These are phyloP conservation scores for Cryptococcus depauperatus DNA, from an alignment of 1,284 basidiomycete genomes.

Conservation along the genomic window DNA sequence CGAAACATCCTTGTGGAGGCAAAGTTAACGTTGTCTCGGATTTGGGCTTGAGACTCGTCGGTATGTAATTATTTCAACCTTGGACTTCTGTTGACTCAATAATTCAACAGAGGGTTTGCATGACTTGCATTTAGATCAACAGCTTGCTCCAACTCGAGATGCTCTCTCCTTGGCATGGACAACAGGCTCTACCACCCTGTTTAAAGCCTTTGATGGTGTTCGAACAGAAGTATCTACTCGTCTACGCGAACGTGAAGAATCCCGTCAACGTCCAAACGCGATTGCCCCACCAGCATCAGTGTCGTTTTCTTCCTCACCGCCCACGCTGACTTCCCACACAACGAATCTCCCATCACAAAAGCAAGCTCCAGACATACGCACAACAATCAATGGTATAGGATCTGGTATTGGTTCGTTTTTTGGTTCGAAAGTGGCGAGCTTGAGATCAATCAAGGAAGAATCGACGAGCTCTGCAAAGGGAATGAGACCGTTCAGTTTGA, in stretches of 20 bases:
- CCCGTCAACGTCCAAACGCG: background rate
- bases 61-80: too few relatives aligned
- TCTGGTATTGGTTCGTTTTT: slow-evolving; percentile 38
- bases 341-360: slow-evolving; percentile 1
- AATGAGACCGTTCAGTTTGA: slow-evolving; percentile 31
- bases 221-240: slow-evolving; percentile 44
- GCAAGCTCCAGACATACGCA: slow-evolving; percentile 20
- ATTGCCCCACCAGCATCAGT: background rate
- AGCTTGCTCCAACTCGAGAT: slow-evolving; percentile 77
- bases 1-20: slow-evolving; percentile 76
- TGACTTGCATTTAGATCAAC: slow-evolving; percentile 79
- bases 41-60: slow-evolving; percentile 66
- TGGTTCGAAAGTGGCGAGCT: slow-evolving; percentile 24
- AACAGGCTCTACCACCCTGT: slow-evolving; percentile 68
- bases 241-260: slow-evolving; percentile 29
- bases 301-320: background rate
- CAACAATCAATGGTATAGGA: slow-evolving; percentile 37
- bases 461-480: slow-evolving; percentile 2
- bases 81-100: background rate
- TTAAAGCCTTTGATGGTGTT: slow-evolving; percentile 79
- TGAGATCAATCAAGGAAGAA: slow-evolving; percentile 6
- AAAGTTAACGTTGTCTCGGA: slow-evolving; percentile 81
- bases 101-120: slow-evolving; percentile 64
- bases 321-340: background rate
- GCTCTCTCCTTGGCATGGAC: slow-evolving; percentile 69